Conservation (phyloP, 495 filamentous ascomycete species). For the Extremus antarcticus region DNA sequence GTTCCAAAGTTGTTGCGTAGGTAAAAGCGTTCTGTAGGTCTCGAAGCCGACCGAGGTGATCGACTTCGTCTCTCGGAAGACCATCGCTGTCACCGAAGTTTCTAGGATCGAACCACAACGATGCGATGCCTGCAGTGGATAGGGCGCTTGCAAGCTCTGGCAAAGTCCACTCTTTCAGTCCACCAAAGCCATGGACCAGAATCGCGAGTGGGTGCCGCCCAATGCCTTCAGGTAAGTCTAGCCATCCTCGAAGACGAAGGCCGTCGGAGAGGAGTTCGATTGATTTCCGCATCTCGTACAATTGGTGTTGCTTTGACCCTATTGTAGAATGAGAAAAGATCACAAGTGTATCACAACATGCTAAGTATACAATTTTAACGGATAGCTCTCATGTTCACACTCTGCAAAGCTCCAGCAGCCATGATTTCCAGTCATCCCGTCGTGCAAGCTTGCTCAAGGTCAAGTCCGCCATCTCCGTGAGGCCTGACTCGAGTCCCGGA, state of each 20-base stretch:
- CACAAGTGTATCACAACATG: no score
- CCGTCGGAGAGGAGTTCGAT: background rate
- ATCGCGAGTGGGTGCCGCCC: background rate
- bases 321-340: no score
- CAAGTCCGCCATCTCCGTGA: background rate
- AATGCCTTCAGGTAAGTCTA: background rate
- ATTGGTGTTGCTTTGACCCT: no score
- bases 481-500: background rate
- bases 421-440: background rate
- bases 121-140: background rate
- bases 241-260: background rate
- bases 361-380: no score
- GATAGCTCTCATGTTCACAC: background rate
- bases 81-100: slow-evolving; percentile 1
- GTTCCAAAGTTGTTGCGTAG: background rate
- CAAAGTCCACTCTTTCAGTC: background rate
- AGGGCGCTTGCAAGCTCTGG: background rate
- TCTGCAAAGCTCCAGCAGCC: background rate
- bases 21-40: background rate
- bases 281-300: no score
- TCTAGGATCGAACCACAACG: background rate
- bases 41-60: background rate
- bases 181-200: slow-evolving; percentile 1
- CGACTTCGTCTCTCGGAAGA: background rate
- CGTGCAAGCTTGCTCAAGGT: background rate